Evolutionary conservation across 352 stramenopile species (phyloP).

Genomic region (Phytophthora lateralis): DNA sequence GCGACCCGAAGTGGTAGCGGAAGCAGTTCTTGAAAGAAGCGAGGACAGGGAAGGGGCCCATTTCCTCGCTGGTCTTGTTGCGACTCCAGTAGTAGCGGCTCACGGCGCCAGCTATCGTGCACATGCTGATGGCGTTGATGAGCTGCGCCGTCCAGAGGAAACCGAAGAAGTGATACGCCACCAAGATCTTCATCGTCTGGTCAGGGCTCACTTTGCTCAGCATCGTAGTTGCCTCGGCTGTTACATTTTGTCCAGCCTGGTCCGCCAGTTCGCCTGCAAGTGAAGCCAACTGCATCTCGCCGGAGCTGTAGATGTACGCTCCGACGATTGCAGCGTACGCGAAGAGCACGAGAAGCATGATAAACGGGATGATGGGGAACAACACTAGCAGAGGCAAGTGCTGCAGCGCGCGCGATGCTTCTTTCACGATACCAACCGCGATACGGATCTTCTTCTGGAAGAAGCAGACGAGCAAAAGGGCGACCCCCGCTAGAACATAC

Average conservation of each 20-base stretch:
- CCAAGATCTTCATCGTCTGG: conserved; percentile 69
- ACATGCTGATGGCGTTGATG: conserved; percentile 96
- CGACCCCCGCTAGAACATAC: conserved; percentile 57
- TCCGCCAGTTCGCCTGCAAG: conserved; percentile 27
- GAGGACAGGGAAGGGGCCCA: conserved; percentile 69
- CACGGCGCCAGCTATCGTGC: conserved; percentile 92
- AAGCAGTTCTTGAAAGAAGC: conserved; percentile 79
- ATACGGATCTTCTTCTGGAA: conserved; percentile 85
- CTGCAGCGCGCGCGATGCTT: conserved; percentile 69
- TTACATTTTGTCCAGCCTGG: conserved; percentile 15
- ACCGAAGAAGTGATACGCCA: conserved; percentile 92
- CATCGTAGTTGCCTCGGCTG: conserved; percentile 22
- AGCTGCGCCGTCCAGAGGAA: conserved; percentile 97
- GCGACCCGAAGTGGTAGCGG: conserved; percentile 94
- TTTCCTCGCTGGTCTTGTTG: conserved; percentile 62
- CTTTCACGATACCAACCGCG: conserved; percentile 76
- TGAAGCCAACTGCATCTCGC: conserved; percentile 45
- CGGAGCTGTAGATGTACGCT: conserved; percentile 76
- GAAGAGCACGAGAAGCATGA: conserved; percentile 67
- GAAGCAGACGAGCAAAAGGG: conserved; percentile 83
- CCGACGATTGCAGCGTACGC: conserved; percentile 65
- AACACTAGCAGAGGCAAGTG: conserved; percentile 64
- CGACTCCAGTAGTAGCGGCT: conserved; percentile 94
- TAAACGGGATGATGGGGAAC: conserved; percentile 71
- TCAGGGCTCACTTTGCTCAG: conserved; percentile 54